Evolutionary conservation across 208 protist genomes (phyloP), one percentile per base, ranked within the genome.

Genomic region (Crithidia acanthocephali): DNA sequence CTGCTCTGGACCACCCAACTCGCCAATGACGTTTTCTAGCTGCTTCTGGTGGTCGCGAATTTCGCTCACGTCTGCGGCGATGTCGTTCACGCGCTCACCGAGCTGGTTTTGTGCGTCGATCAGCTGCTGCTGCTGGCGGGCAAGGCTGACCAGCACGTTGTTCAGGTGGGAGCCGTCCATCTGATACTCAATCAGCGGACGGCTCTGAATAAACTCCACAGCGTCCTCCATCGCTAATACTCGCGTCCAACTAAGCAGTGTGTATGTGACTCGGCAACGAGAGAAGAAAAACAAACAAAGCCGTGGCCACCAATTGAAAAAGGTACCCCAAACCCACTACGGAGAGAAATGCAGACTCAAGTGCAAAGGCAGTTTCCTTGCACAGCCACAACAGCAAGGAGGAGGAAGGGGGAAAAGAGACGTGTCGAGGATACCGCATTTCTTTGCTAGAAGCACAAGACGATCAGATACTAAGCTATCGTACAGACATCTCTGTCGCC

Each of bases 81-180:
- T 22, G 15, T 80, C 72, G 18, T 28, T 57, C 1, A 95, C 37
- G 20, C 87, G 87, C 16, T 84, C 68, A 9, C 28, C 44, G 22
- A 80, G 35, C 61, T 81, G 75, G 22, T 47, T 61, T 59, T 92
- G 87, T 28, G 65, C 60, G 13, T 90, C 78, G 30, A 81, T 60
- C 27, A 84, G 50, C 42, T 86, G 81, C 61, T 74, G 73, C 69
- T 92, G 90, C 55, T 91, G 84, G 0, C 81, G 80, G 16, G 92
- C 74, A 5, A 95, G 74, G 28, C 61, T 76, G 25, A 88, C 82
- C 20, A 95, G 80, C 0, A 93, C 84, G 45, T 79, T 85, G 75
- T 89, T 85, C 22, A 95, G 74, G 56, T 92, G 85, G 7, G 88
- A 86, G 56, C 82, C 91, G 61, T 95, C 91, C 75, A 94, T 86